A percentile compares a stretch with the other conserved stretches of the same genome.
Evolutionary conservation across 371 early-diverging fungal genomes (phyloP).

Genomic region (Globomyces sp.): DNA sequence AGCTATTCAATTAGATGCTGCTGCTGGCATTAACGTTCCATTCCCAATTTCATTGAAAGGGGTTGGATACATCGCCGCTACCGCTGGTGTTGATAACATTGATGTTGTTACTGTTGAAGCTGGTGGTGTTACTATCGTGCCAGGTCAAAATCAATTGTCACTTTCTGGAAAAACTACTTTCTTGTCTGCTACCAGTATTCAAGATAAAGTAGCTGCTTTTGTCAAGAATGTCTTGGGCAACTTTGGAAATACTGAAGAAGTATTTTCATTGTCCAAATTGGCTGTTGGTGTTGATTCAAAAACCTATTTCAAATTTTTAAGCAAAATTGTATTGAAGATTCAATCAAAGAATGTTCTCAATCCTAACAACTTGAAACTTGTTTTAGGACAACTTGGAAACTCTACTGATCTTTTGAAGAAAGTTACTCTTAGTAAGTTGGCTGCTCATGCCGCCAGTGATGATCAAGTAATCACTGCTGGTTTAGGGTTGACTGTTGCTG

Average conservation of each 20-base stretch:
- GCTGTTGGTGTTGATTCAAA: background rate
- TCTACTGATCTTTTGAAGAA: background rate
- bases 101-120: background rate
- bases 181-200: background rate
- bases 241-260: slow-evolving; percentile 1
- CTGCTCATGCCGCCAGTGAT: background rate
- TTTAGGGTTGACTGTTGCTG: background rate
- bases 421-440: background rate
- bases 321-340: background rate
- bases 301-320: background rate
- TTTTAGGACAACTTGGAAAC: background rate
- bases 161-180: background rate
- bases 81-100: slow-evolving; percentile 1
- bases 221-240: background rate
- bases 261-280: background rate
- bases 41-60: slow-evolving; percentile 12
- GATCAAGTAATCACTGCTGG: background rate
- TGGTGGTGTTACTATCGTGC: background rate
- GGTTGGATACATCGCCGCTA: slow-evolving; percentile 9
- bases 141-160: background rate
- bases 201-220: slow-evolving; percentile 11
- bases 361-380: background rate
- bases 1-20: background rate
- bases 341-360: background rate
- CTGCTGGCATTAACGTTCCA: background rate